phyloP scores from a whole-genome alignment of 1,139 yeast genomes.

The Taphrina deformans region DNA sequence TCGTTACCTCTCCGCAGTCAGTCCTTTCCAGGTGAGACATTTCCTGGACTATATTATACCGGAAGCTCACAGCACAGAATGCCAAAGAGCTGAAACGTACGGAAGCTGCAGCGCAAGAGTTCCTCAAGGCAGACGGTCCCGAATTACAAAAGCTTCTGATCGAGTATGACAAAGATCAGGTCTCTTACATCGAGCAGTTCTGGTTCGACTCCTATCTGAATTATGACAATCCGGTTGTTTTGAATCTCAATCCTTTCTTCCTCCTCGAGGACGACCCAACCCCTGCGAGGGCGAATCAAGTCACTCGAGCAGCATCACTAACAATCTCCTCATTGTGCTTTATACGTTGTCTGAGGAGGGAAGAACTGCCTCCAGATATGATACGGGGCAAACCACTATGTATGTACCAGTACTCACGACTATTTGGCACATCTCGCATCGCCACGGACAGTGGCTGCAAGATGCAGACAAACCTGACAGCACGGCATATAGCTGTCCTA shows the following conservation, averaged over 20 bases:
- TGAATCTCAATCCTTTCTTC: slow-evolving; percentile 84
- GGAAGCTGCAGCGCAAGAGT: slow-evolving; percentile 58
- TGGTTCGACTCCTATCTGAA: slow-evolving; percentile 88
- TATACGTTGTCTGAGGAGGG: slow-evolving; percentile 71
- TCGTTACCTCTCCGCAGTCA: slow-evolving; percentile 62
- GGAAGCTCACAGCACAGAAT: slow-evolving; percentile 45
- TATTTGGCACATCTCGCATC: slow-evolving; percentile 82
- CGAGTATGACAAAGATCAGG: slow-evolving; percentile 62
- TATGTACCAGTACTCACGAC: slow-evolving; percentile 84
- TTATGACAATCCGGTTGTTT: slow-evolving; percentile 81
- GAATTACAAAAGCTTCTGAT: slow-evolving; percentile 63
- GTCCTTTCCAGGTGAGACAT: slow-evolving; percentile 59
- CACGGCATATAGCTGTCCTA: slow-evolving; percentile 80
- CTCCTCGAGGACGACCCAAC: slow-evolving; percentile 88
- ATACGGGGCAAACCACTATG: slow-evolving; percentile 71
- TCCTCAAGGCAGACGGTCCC: slow-evolving; percentile 60
- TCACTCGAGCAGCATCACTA: slow-evolving; percentile 78
- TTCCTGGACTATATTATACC: not conserved
- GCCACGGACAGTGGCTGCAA: slow-evolving; percentile 80
- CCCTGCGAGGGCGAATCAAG: slow-evolving; percentile 68
- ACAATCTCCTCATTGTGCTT: slow-evolving; percentile 75
- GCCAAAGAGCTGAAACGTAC: slow-evolving; percentile 67
- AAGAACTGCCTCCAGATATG: slow-evolving; percentile 71
- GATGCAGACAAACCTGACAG: slow-evolving; percentile 73
- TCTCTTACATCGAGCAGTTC: slow-evolving; percentile 85